Conservation (phyloP, 805 yeast species). For the Sugiyamaella floridensis region DNA sequence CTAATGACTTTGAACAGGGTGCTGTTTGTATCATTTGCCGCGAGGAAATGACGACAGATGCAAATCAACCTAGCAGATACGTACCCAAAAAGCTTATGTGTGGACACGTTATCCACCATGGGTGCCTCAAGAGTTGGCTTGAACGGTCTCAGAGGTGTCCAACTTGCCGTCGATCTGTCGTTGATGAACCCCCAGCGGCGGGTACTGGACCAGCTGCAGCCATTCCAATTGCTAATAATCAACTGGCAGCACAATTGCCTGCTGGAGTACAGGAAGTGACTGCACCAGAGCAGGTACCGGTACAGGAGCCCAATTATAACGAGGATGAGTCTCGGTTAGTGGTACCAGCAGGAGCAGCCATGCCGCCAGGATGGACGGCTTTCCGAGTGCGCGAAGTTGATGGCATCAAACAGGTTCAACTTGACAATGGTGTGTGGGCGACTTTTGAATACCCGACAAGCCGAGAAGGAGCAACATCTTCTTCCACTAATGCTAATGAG, state of each 20-base stretch:
- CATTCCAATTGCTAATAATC: too few species aligned
- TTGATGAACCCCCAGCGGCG: background rate
- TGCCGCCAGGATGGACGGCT: slow-evolving; percentile 17
- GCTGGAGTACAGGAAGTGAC: too few species aligned
- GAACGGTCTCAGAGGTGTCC: slow-evolving; percentile 93
- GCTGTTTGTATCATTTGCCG: slow-evolving; percentile 80
- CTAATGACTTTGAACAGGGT: slow-evolving; percentile 53
- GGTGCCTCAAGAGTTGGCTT: slow-evolving; percentile 88
- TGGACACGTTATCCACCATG: slow-evolving; percentile 82
- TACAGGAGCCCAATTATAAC: background rate
- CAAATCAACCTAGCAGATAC: slow-evolving; percentile 34
- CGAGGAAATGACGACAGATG: slow-evolving; percentile 66
- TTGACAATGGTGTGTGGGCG: slow-evolving; percentile 13
- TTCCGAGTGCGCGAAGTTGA: slow-evolving; percentile 7
- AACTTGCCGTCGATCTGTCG: slow-evolving; percentile 55
- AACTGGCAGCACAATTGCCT: too few species aligned
- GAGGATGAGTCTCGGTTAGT: background rate
- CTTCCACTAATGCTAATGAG: background rate
- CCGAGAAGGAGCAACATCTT: too few species aligned
- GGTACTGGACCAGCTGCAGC: background rate
- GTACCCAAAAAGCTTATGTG: slow-evolving; percentile 74
- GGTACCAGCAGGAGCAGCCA: background rate
- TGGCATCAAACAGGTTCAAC: slow-evolving; percentile 10
- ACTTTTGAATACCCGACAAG: background rate
- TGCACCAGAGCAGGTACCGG: too few species aligned